Evolutionary conservation across 1,284 basidiomycete genomes (phyloP).

Genomic region (Cutaneotrichosporon sp.): DNA sequence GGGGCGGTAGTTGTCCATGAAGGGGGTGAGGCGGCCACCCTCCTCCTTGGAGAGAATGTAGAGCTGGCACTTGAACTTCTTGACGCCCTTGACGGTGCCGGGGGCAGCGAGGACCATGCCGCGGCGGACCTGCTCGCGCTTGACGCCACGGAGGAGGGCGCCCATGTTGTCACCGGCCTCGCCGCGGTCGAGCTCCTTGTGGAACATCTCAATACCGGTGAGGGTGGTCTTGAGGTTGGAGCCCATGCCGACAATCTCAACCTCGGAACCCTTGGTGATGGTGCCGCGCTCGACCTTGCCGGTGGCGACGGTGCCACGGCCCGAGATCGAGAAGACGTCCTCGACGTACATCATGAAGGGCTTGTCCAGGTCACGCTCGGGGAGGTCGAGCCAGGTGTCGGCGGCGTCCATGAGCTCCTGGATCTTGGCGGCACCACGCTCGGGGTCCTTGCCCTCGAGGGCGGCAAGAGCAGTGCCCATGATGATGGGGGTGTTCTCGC

Average conservation of each 20-base stretch:
- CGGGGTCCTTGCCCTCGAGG: slow-evolving; percentile 77
- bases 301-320: slow-evolving; percentile 96
- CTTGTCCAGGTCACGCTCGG: slow-evolving; percentile 94
- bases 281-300: slow-evolving; percentile 96
- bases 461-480: slow-evolving; percentile 97
- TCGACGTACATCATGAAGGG: slow-evolving; percentile 97
- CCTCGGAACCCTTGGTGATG: slow-evolving; percentile 88
- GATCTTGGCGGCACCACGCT: slow-evolving; percentile 81
- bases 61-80: slow-evolving; percentile 90
- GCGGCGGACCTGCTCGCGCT: slow-evolving; percentile 92
- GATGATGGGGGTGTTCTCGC: slow-evolving; percentile 94
- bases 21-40: slow-evolving; percentile 96
- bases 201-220: slow-evolving; percentile 99
- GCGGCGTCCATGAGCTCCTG: slow-evolving; percentile 82
- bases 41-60: slow-evolving; percentile 97
- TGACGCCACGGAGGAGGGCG: slow-evolving; percentile 92
- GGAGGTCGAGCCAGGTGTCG: slow-evolving; percentile 94
- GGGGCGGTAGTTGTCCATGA: slow-evolving; percentile 94
- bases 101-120: slow-evolving; percentile 90
- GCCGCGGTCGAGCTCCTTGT: slow-evolving; percentile 97
- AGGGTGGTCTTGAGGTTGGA: slow-evolving; percentile 84
- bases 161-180: slow-evolving; percentile 99
- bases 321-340: slow-evolving; percentile 97
- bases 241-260: slow-evolving; percentile 92
- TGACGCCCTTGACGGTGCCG: slow-evolving; percentile 90